phyloP scores from a whole-genome alignment of 2,329 filamentous ascomycete genomes.

The Penicillium janthinellum region DNA sequence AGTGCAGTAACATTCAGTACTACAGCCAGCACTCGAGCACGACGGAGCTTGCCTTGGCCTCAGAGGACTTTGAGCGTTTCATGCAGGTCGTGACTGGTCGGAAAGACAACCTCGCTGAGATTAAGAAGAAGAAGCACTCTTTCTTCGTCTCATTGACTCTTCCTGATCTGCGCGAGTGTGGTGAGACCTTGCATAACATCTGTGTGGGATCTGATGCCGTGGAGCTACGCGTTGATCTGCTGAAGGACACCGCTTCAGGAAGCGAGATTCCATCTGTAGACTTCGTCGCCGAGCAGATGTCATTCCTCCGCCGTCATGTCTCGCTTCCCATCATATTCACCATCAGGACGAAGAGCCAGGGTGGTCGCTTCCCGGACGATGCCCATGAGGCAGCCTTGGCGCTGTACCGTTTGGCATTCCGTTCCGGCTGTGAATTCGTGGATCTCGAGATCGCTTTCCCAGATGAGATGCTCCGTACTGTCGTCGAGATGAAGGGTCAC shows the following conservation, averaged over 20 bases:
- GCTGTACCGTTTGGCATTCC: constrained; percentile 76
- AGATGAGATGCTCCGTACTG: constrained; percentile 68
- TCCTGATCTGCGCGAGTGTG: constrained; percentile 67
- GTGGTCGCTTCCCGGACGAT: constrained; percentile 81
- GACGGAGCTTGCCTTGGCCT: constrained; percentile 53
- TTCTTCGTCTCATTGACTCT: constrained; percentile 94
- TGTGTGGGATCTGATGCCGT: constrained; percentile 88
- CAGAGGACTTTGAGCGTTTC: constrained; percentile 74
- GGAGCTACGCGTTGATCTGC: constrained; percentile 87
- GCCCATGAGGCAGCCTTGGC: constrained; percentile 69
- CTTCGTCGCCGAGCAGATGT: constrained; percentile 79
- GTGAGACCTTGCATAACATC: constrained; percentile 68
- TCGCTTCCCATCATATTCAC: constrained; percentile 89
- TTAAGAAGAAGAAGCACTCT: constrained; percentile 68
- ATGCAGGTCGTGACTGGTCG: constrained; percentile 68
- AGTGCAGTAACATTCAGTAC: constrained; percentile 94
- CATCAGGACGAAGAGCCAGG: constrained; percentile 80
- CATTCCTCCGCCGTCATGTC: constrained; percentile 71
- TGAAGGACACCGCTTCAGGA: constrained; percentile 68
- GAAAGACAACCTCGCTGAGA: constrained; percentile 55
- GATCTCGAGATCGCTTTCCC: constrained; percentile 90
- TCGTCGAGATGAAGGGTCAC: constrained; percentile 69
- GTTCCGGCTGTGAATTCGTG: constrained; percentile 86
- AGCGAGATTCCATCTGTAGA: constrained; percentile 66
- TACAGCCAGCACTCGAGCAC: constrained; percentile 70